Percentiles rank a stretch among this genome's conserved stretches.
Evolutionary conservation across 1,284 basidiomycete genomes (phyloP).

Genomic region (Mycena citricolor): DNA sequence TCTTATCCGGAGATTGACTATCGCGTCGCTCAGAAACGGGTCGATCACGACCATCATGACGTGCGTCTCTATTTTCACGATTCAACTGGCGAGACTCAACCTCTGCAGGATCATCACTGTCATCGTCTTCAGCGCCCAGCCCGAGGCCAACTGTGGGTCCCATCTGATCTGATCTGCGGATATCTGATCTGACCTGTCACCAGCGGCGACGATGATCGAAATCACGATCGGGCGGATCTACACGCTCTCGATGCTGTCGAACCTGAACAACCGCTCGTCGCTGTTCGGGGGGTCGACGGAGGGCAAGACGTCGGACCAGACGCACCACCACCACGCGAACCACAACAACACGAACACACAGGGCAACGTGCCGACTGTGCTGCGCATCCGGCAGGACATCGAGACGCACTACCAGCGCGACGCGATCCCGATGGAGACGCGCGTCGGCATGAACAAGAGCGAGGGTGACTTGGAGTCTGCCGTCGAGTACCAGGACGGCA

Average conservation of each 20-base stretch:
- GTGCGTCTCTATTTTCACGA: neutral
- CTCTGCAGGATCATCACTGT: constrained; percentile 1
- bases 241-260: constrained; percentile 7
- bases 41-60: constrained; percentile 6
- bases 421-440: constrained; percentile 9
- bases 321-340: too few relatives aligned
- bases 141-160: constrained; percentile 5
- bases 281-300: neutral
- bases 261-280: constrained; percentile 7
- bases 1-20: constrained; percentile 1
- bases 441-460: too few relatives aligned
- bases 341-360: too few relatives aligned
- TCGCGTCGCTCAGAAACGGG: neutral
- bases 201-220: constrained; percentile 7
- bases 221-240: constrained; percentile 8
- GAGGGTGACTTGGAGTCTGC: too few relatives aligned
- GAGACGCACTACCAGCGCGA: constrained; percentile 12
- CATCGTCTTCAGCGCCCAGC: constrained; percentile 3
- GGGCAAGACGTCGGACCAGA: neutral
- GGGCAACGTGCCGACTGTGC: constrained; percentile 9
- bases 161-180: neutral
- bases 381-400: constrained; percentile 5
- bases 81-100: too few relatives aligned
- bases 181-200: neutral
- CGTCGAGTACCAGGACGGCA: too few relatives aligned